These are phyloP conservation scores for Trypanosoma congolense DNA, from an alignment of 208 protist species.

Conservation along the genomic window DNA sequence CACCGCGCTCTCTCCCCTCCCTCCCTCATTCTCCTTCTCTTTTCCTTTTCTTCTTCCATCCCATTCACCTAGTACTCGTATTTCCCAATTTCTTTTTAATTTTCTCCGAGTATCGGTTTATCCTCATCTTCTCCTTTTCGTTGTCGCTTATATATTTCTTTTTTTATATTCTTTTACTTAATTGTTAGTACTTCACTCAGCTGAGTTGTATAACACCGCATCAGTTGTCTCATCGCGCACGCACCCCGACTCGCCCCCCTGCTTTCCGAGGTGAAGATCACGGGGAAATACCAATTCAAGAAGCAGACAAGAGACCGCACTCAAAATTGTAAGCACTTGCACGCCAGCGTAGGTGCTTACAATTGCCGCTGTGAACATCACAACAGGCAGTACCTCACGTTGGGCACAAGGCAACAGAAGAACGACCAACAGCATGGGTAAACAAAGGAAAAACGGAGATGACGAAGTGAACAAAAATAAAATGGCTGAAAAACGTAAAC, in stretches of 20 bases:
- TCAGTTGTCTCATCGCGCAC: too few species aligned
- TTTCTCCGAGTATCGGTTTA: neutral
- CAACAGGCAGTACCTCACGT: neutral
- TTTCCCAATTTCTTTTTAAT: neutral
- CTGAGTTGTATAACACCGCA: too few species aligned
- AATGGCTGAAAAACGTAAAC: neutral
- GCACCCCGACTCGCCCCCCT: too few species aligned
- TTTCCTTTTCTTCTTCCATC: conserved; percentile 1
- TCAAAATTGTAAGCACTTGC: too few species aligned
- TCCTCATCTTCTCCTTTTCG: neutral
- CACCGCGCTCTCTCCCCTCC: neutral
- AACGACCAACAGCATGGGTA: neutral
- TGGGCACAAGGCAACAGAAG: neutral
- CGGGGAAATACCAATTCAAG: too few species aligned
- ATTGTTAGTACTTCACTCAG: too few species aligned
- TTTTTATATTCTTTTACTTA: neutral
- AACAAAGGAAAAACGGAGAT: conserved; percentile 5
- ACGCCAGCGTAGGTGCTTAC: too few species aligned
- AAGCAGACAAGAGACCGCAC: too few species aligned
- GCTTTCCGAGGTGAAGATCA: too few species aligned
- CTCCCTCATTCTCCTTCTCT: neutral
- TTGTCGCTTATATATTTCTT: neutral
- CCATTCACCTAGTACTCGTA: neutral
- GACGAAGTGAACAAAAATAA: conserved; percentile 6
- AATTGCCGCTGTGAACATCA: too few species aligned